Conservation (phyloP, 2,329 filamentous ascomycete genomes). For the Boeremia lycopersici region DNA sequence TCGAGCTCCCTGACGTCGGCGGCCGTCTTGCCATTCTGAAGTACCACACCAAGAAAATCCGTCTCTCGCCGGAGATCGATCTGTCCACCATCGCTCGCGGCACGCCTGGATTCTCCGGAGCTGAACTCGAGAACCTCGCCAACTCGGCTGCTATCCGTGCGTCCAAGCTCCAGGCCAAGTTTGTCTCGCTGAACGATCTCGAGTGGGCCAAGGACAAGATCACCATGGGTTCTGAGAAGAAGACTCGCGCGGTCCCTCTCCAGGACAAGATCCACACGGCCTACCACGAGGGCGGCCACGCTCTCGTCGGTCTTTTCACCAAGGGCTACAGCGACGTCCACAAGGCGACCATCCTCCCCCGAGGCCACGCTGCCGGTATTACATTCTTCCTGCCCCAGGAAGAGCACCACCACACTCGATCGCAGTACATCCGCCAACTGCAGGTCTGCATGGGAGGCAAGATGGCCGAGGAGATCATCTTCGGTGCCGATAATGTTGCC, state of each 20-base stretch:
- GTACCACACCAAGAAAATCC: constrained; percentile 92
- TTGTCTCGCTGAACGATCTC: constrained; percentile 79
- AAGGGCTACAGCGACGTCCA: constrained; percentile 79
- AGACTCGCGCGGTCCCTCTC: constrained; percentile 85
- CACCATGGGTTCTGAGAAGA: constrained; percentile 92
- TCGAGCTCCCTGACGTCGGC: constrained; percentile 88
- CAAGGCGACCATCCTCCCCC: constrained; percentile 96
- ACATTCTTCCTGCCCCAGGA: constrained; percentile 91
- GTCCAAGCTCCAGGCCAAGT: constrained; percentile 79
- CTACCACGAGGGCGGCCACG: constrained; percentile 95
- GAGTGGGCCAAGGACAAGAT: constrained; percentile 99
- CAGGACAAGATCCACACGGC: constrained; percentile 97
- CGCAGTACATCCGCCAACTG: constrained; percentile 80
- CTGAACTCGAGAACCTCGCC: constrained; percentile 94
- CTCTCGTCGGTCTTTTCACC: constrained; percentile 84
- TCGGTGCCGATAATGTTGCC: constrained; percentile 88
- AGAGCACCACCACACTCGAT: constrained; percentile 79
- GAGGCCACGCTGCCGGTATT: constrained; percentile 83
- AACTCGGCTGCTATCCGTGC: constrained; percentile 95
- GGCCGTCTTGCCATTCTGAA: constrained; percentile 91
- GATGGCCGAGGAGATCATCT: constrained; percentile 89
- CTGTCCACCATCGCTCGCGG: constrained; percentile 82
- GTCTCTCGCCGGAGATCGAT: constrained; percentile 79
- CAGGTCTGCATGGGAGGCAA: constrained; percentile 85
- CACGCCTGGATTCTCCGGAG: constrained; percentile 90